Percentiles rank a stretch among this genome's conserved stretches.
phyloP scores from a whole-genome alignment of 164 flowering plant species.

The Piper longum region DNA sequence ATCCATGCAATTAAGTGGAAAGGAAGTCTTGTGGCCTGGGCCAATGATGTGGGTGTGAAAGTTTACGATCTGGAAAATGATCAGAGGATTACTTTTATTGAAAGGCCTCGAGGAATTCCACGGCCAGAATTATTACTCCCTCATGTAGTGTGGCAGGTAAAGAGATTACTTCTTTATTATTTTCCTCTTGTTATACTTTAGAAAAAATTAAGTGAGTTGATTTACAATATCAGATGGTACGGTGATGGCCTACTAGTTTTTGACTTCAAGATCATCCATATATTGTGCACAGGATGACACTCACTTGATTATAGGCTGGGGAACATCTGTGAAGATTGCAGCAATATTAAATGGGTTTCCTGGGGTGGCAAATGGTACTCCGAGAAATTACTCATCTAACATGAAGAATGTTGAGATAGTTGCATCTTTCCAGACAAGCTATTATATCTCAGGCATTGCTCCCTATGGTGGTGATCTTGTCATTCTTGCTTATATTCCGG shows the following conservation, averaged over 20 bases:
- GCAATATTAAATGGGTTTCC: constrained; percentile 39
- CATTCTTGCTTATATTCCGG: constrained; percentile 84
- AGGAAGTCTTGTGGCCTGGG: constrained; percentile 90
- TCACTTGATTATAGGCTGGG: constrained; percentile 96
- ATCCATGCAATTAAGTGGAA: constrained; percentile 97
- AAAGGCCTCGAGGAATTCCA: constrained; percentile 88
- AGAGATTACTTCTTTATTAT: neutral
- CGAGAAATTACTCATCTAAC: constrained; percentile 35
- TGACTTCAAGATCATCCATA: neutral
- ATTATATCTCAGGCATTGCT: constrained; percentile 91
- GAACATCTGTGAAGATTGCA: constrained; percentile 85
- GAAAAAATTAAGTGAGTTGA: neutral
- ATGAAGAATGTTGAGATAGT: constrained; percentile 83
- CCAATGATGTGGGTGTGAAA: constrained; percentile 95
- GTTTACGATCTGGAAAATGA: constrained; percentile 89
- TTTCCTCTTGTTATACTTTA: neutral
- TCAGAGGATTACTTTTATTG: constrained; percentile 87
- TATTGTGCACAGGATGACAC: constrained; percentile 55
- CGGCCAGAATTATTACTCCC: constrained; percentile 85
- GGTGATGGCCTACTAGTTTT: too few species aligned
- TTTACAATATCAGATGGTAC: too few species aligned
- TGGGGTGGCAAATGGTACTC: constrained; percentile 40
- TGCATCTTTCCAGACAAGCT: constrained; percentile 95
- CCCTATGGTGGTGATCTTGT: constrained; percentile 97
- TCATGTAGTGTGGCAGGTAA: constrained; percentile 97